Percentiles rank a stretch among this genome's conserved stretches.
Evolutionary conservation across 1,139 yeast genomes (phyloP).

Genomic region (Cylindricascospora bacillispora): DNA sequence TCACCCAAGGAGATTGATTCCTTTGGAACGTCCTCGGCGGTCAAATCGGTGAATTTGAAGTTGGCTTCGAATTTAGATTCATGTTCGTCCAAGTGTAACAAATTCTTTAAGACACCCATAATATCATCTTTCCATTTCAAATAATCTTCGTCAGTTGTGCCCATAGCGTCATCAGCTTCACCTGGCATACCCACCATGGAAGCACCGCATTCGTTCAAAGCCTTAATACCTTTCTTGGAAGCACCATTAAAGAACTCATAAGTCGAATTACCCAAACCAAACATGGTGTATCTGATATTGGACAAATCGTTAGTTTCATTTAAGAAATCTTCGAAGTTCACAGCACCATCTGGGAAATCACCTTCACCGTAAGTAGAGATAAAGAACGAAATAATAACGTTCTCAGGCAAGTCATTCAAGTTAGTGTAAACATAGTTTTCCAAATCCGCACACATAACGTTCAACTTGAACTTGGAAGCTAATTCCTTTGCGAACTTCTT

Average conservation of each 20-base stretch:
- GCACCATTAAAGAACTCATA: slow-evolving; percentile 84
- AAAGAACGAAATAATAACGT: slow-evolving; percentile 49
- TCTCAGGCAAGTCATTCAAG: slow-evolving; percentile 43
- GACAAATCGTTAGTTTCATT: slow-evolving; percentile 48
- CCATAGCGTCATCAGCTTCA: slow-evolving; percentile 90
- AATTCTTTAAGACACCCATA: slow-evolving; percentile 52
- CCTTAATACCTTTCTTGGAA: slow-evolving; percentile 46
- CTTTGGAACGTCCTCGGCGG: slow-evolving; percentile 20
- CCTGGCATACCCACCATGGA: slow-evolving; percentile 61
- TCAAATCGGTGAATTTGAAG: slow-evolving; percentile 33
- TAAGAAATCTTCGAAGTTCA: slow-evolving; percentile 52
- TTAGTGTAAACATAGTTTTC: slow-evolving; percentile 81
- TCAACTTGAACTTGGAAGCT: slow-evolving; percentile 55
- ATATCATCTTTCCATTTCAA: slow-evolving; percentile 81
- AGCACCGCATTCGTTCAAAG: slow-evolving; percentile 50
- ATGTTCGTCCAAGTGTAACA: slow-evolving; percentile 57
- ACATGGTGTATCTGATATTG: slow-evolving; percentile 57
- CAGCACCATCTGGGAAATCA: slow-evolving; percentile 92
- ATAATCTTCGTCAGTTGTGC: slow-evolving; percentile 91
- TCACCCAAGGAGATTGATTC: slow-evolving; percentile 66
- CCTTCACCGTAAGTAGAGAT: slow-evolving; percentile 97
- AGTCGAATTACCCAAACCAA: slow-evolving; percentile 88
- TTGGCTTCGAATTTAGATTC: slow-evolving; percentile 70
- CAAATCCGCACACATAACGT: slow-evolving; percentile 77
- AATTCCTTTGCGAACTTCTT: slow-evolving; percentile 82